These are phyloP conservation scores for Blastocladiella britannica DNA, from an alignment of 192 early-diverging fungal genomes.

Conservation along the genomic window DNA sequence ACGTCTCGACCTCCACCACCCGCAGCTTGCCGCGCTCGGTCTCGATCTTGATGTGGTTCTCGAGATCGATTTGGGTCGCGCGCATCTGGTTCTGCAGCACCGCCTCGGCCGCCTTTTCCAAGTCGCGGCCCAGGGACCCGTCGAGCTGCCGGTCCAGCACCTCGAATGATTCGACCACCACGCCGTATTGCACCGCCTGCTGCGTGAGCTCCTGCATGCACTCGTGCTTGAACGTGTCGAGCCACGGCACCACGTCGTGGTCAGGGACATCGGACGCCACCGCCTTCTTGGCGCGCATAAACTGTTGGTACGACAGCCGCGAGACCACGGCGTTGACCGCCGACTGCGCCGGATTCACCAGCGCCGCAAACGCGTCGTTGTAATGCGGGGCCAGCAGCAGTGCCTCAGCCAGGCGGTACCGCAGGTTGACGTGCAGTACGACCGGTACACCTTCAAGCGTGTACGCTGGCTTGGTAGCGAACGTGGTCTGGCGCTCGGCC, in stretches of 20 bases:
- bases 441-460: constrained; percentile 23
- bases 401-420: constrained; percentile 21
- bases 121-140: constrained; percentile 19
- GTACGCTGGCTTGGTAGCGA: constrained; percentile 21
- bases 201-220: constrained; percentile 16
- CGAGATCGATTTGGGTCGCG: constrained; percentile 20
- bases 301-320: constrained; percentile 20
- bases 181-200: constrained; percentile 15
- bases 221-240: constrained; percentile 22
- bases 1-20: background rate
- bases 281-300: constrained; percentile 22
- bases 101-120: constrained; percentile 17
- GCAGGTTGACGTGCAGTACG: constrained; percentile 19
- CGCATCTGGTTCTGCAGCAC: constrained; percentile 23
- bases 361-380: constrained; percentile 19
- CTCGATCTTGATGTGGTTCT: constrained; percentile 13
- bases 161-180: constrained; percentile 20
- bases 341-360: constrained; percentile 22
- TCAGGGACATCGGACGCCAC: constrained; percentile 20
- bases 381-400: constrained; percentile 17
- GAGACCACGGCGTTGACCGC: constrained; percentile 22
- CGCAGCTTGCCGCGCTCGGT: background rate
- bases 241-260: constrained; percentile 16
- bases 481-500: constrained; percentile 19
- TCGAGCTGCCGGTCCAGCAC: constrained; percentile 21